Evolutionary conservation across 768 basidiomycete genomes (phyloP).

Genomic region (Collybia sp.): DNA sequence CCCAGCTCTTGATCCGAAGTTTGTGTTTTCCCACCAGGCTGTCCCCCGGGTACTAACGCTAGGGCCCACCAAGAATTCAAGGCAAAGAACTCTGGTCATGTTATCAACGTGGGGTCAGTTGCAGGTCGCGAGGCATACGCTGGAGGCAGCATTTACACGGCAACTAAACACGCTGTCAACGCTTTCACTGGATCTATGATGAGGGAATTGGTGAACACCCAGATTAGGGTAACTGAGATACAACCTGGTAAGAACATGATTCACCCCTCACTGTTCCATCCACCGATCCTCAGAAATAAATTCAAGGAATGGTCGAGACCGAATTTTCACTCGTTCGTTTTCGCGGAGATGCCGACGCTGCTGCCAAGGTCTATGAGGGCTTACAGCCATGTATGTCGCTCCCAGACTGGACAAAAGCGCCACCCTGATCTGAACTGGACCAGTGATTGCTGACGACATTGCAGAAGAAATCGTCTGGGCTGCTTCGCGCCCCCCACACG

Average conservation of each 20-base stretch:
- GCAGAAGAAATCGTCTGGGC: constrained; percentile 99
- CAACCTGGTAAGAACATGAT: constrained; percentile 65
- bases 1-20: constrained; percentile 69
- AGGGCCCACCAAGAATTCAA: constrained; percentile 71
- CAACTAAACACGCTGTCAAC: constrained; percentile 82
- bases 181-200: constrained; percentile 83
- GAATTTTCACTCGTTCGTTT: constrained; percentile 92
- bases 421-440: neutral
- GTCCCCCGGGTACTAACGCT: neutral
- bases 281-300: neutral
- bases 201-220: constrained; percentile 87
- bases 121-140: constrained; percentile 86
- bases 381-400: constrained; percentile 71
- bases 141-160: constrained; percentile 90
- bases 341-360: constrained; percentile 76
- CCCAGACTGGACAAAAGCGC: neutral
- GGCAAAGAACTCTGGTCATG: constrained; percentile 69
- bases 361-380: constrained; percentile 89
- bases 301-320: constrained; percentile 79
- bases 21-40: neutral
- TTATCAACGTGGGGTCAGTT: constrained; percentile 95
- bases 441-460: constrained; percentile 81
- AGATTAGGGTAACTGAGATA: constrained; percentile 91
- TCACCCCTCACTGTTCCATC: constrained; percentile 7
- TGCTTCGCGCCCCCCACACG: constrained; percentile 86